Percentiles rank a stretch among this genome's conserved stretches.
Conservation (phyloP, 2,329 filamentous ascomycete species). For the Venturia aucupariae region DNA sequence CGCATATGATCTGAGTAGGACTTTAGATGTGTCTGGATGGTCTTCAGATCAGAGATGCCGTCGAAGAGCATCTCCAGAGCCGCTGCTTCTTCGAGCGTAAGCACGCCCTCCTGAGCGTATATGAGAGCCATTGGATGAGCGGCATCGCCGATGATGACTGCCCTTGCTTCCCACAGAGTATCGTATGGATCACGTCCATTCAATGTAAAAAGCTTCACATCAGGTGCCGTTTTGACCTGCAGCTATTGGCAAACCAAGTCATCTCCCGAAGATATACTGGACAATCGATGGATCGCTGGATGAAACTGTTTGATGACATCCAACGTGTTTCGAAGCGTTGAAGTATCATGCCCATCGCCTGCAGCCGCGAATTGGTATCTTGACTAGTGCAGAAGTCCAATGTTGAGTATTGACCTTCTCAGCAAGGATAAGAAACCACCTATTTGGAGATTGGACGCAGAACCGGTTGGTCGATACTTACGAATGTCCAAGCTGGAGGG, state of each 20-base stretch:
- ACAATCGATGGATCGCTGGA: neutral
- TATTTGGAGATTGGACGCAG: neutral
- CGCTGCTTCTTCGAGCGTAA: slow-evolving; percentile 6
- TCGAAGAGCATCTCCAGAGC: slow-evolving; percentile 2
- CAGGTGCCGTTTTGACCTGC: neutral
- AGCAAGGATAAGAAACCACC: neutral
- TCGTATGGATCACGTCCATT: neutral
- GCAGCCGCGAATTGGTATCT: neutral
- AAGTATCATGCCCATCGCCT: neutral
- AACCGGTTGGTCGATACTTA: neutral
- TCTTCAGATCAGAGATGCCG: neutral
- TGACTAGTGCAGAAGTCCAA: neutral
- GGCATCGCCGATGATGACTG: slow-evolving; percentile 6
- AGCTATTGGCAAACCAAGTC: neutral
- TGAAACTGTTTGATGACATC: slow-evolving; percentile 7
- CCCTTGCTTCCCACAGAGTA: neutral
- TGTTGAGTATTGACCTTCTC: neutral
- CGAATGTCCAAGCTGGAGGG: slow-evolving; percentile 4
- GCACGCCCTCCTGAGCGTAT: neutral
- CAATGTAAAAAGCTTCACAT: slow-evolving; percentile 5
- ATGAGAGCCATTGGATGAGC: slow-evolving; percentile 8
- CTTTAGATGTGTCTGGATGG: neutral
- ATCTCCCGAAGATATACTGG: neutral
- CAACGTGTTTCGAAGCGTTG: neutral
- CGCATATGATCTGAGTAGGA: neutral